Evolutionary conservation across 2,329 filamentous ascomycete species (phyloP).

Genomic region (Talaromyces sp.): DNA sequence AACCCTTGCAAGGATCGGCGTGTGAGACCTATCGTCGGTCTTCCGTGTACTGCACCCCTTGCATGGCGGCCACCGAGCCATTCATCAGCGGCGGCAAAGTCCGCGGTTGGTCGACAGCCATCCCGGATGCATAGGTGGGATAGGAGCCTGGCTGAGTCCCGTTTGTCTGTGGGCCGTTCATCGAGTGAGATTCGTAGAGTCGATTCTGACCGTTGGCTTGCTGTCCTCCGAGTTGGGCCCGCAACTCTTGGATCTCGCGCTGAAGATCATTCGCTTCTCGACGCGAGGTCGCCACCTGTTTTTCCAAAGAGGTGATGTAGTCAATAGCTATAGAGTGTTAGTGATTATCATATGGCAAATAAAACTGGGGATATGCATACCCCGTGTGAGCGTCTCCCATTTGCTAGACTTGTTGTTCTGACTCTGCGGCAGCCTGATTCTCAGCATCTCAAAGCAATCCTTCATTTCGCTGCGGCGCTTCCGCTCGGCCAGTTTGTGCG

Average conservation of each 20-base stretch:
- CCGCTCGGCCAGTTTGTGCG: slow-evolving; percentile 48
- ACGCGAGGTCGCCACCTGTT: slow-evolving; percentile 32
- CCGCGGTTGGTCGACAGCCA: slow-evolving; percentile 39
- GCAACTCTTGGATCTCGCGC: slow-evolving; percentile 34
- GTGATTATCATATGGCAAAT: background rate
- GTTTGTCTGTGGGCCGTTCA: slow-evolving; percentile 28
- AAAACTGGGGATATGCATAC: slow-evolving; percentile 21
- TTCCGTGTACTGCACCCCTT: slow-evolving; percentile 49
- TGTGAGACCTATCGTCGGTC: slow-evolving; percentile 34
- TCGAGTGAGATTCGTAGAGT: slow-evolving; percentile 34
- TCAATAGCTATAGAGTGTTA: slow-evolving; percentile 37
- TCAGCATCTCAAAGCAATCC: slow-evolving; percentile 46
- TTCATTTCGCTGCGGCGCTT: slow-evolving; percentile 52
- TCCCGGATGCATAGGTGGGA: slow-evolving; percentile 25
- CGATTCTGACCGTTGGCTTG: slow-evolving; percentile 29
- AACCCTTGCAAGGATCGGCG: background rate
- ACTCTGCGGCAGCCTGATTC: slow-evolving; percentile 40
- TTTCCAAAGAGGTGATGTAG: slow-evolving; percentile 44
- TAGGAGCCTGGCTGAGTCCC: slow-evolving; percentile 28
- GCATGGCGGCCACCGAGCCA: slow-evolving; percentile 42
- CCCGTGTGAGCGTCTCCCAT: slow-evolving; percentile 48
- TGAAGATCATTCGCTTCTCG: slow-evolving; percentile 35
- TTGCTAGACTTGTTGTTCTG: slow-evolving; percentile 51
- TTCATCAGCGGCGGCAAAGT: slow-evolving; percentile 46
- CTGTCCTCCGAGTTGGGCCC: slow-evolving; percentile 30